Percentiles rank a stretch among this genome's conserved stretches.
Evolutionary conservation across 1,284 basidiomycete species (phyloP).

Genomic region (Leccinum fuscescens): DNA sequence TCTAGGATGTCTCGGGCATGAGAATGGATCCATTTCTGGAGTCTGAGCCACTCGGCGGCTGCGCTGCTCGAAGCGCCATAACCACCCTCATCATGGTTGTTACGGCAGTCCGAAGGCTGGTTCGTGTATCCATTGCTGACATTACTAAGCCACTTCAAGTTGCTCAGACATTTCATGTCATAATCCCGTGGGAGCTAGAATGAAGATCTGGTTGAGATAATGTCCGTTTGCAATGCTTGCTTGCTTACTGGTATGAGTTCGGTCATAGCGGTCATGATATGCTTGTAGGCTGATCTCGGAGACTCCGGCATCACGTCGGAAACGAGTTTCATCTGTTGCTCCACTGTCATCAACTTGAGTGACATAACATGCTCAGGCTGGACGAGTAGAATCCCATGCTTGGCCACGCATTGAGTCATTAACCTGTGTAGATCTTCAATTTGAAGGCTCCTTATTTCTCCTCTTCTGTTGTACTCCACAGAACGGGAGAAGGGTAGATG

Average conservation of each 20-base stretch:
- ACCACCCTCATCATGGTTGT: too few relatives aligned
- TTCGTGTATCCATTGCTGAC: not conserved
- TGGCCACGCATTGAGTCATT: slow-evolving; percentile 38
- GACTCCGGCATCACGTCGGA: not conserved
- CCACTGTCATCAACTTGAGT: slow-evolving; percentile 44
- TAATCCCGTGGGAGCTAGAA: not conserved
- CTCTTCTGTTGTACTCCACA: slow-evolving; percentile 13
- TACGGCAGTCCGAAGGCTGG: too few relatives aligned
- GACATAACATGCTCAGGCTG: slow-evolving; percentile 58
- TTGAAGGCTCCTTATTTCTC: slow-evolving; percentile 18
- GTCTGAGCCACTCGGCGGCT: slow-evolving; percentile 12
- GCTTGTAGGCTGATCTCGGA: not conserved
- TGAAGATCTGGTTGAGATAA: not conserved
- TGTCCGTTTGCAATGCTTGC: not conserved
- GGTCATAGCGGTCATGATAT: not conserved
- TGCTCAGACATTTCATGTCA: not conserved
- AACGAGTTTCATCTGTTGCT: slow-evolving; percentile 25
- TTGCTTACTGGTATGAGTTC: not conserved
- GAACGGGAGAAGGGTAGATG: slow-evolving; percentile 49
- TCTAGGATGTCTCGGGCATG: too few relatives aligned
- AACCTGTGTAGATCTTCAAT: slow-evolving; percentile 21
- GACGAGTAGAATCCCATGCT: slow-evolving; percentile 43
- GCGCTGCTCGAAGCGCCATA: too few relatives aligned
- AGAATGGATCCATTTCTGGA: not conserved
- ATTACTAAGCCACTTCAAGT: not conserved